Evolutionary conservation across 306 rosid genomes (phyloP), one percentile per base, ranked within the genome.

Genomic region (Sicyos edulis): DNA sequence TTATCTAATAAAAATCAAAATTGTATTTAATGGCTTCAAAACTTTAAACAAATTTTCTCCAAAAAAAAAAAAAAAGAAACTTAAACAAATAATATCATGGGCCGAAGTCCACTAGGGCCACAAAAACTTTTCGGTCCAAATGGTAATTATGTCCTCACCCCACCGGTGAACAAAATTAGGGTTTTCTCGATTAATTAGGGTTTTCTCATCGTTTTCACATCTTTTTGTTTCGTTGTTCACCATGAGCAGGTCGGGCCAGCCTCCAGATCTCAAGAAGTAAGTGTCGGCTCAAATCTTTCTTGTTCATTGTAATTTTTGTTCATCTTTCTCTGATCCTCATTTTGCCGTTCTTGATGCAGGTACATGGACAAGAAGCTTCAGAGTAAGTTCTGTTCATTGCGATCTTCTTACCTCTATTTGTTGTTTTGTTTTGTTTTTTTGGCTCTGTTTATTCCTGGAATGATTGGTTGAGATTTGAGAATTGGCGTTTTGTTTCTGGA

Each of bases 321-420:
- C 37, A 10, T 16, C 49, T 12, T 12, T 1, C 10, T 37, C 8
- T 52, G 24, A 34, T 0, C 0, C 34, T 10, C 21, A n/a, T 9
- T 37, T 37, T 73, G 6, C 32, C 3, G 26, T 12, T 21, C 37
- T 52, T 51, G 51, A 7, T 58, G 32, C 89, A 92, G 95, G 71
- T 92, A 92, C 80, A 89, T 92, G 97, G 97, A 92, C 89, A 92
- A 89, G 77, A 86, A 92, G 82, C 97, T 92, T 50, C 95, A 92
- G 56, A 92, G 97, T 92, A 82, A 80, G 96, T 82, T 76, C 20
- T 2, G 19, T 72, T 64, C 61, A 32, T 32, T 5, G 4, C 37
- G 37, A 1, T 32, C 37, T 32, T 32, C 4, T 32, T 32, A 32
- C 37, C 4, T 32, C 53, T 3, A 37, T 37, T 37, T 37, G 7